A percentile compares a stretch with the other conserved stretches of the same genome.
Evolutionary conservation across 371 early-diverging fungal genomes (phyloP).

Genomic region (Umbelopsis sp.): DNA sequence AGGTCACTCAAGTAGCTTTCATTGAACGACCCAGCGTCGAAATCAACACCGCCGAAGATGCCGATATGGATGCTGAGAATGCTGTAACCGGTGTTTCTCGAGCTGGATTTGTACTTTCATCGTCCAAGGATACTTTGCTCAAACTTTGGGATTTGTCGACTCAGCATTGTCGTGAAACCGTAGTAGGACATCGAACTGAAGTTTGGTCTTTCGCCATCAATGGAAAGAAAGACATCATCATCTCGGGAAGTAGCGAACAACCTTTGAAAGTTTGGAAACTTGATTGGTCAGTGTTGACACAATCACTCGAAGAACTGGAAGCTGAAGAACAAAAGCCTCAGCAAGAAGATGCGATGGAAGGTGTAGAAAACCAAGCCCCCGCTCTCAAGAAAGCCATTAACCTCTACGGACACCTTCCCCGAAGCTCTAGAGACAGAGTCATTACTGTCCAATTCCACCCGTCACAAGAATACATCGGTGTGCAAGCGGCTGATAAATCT

Average conservation of each 20-base stretch:
- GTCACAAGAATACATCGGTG: constrained; percentile 73
- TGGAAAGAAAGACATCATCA: constrained; percentile 61
- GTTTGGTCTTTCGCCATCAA: constrained; percentile 85
- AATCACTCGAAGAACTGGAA: constrained; percentile 44
- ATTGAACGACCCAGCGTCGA: constrained; percentile 26
- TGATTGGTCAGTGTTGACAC: constrained; percentile 58
- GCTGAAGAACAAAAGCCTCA: constrained; percentile 39
- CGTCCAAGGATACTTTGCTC: constrained; percentile 93
- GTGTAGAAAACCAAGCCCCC: constrained; percentile 28
- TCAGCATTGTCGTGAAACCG: constrained; percentile 93
- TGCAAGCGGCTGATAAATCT: constrained; percentile 78
- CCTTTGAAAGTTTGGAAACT: constrained; percentile 89
- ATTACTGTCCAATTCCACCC: constrained; percentile 77
- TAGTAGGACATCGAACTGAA: constrained; percentile 91
- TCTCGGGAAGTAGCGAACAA: constrained; percentile 88
- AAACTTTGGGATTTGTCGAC: constrained; percentile 95
- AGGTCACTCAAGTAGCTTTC: constrained; percentile 76
- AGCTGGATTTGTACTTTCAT: constrained; percentile 78
- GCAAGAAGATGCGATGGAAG: constrained; percentile 35
- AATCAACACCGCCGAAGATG: constrained; percentile 20
- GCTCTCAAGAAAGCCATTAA: constrained; percentile 61
- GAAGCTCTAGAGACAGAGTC: constrained; percentile 84
- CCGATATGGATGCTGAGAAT: constrained; percentile 29
- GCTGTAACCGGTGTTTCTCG: constrained; percentile 38
- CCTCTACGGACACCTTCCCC: constrained; percentile 75